Evolutionary conservation across 2,329 filamentous ascomycete species (phyloP).

Genomic region (Fusarium austroafricanum): DNA sequence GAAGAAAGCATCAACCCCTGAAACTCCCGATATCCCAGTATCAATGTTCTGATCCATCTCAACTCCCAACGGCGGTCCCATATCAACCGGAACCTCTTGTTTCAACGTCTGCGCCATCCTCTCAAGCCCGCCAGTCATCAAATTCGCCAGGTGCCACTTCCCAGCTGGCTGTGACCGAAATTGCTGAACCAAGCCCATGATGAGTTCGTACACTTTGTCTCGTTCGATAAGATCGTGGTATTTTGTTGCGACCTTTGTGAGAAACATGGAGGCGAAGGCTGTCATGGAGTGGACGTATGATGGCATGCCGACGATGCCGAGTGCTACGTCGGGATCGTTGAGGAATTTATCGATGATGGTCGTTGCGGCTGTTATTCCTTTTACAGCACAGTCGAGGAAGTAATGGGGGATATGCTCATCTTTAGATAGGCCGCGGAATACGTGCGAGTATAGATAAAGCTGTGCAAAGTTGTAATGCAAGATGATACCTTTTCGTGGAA

Average conservation of each 20-base stretch:
- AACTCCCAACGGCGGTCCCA: not conserved
- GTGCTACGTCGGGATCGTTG: constrained; percentile 54
- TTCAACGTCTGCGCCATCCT: constrained; percentile 30
- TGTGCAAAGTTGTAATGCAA: constrained; percentile 55
- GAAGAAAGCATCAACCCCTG: constrained; percentile 24
- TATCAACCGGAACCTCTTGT: not conserved
- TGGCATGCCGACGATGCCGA: constrained; percentile 56
- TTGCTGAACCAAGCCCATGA: constrained; percentile 51
- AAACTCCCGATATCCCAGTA: not conserved
- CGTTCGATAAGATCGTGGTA: constrained; percentile 55
- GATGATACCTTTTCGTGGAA: constrained; percentile 52
- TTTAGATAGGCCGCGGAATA: constrained; percentile 52
- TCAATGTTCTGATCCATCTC: not conserved
- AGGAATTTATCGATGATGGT: constrained; percentile 57
- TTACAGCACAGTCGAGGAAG: constrained; percentile 45
- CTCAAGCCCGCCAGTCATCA: constrained; percentile 59
- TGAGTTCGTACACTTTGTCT: constrained; percentile 52
- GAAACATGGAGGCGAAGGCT: constrained; percentile 62
- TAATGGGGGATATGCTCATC: constrained; percentile 44
- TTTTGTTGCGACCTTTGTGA: constrained; percentile 58
- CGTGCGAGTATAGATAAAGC: constrained; percentile 54
- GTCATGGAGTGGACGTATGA: constrained; percentile 65
- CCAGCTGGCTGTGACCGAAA: constrained; percentile 55
- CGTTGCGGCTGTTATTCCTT: constrained; percentile 51
- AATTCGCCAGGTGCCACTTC: constrained; percentile 57